These are phyloP conservation scores for Hypoxylon sp. DNA, from an alignment of 2,329 filamentous ascomycete genomes.

Conservation along the genomic window DNA sequence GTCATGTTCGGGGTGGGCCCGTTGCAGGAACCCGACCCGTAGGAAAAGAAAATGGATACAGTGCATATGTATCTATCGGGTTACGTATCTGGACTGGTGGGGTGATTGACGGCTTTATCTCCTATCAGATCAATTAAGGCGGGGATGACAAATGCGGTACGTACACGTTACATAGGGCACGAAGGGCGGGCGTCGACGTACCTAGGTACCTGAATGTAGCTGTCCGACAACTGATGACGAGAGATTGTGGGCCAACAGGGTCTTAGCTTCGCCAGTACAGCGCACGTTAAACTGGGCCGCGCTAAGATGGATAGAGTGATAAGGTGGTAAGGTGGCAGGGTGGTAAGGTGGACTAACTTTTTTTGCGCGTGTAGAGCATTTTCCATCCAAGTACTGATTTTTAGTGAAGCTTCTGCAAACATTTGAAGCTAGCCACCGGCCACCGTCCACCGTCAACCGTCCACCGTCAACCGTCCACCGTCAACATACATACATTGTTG, in stretches of 20 bases:
- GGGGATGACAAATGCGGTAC: constrained; percentile 37
- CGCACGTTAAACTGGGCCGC: constrained; percentile 36
- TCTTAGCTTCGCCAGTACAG: constrained; percentile 34
- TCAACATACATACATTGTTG: constrained; percentile 1
- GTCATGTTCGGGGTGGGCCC: neutral
- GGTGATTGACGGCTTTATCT: constrained; percentile 9
- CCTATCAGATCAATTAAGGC: constrained; percentile 10
- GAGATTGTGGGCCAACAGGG: constrained; percentile 41
- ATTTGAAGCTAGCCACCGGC: neutral
- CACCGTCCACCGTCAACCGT: neutral
- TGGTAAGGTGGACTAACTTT: constrained; percentile 21
- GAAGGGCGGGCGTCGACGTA: constrained; percentile 6
- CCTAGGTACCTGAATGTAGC: neutral
- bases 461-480: neutral
- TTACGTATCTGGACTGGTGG: constrained; percentile 18
- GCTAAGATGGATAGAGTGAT: constrained; percentile 23
- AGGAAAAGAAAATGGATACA: neutral
- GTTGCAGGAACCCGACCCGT: neutral
- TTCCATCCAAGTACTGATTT: constrained; percentile 24
- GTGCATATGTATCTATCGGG: constrained; percentile 10
- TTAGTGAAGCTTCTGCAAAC: constrained; percentile 25
- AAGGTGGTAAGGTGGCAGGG: constrained; percentile 1
- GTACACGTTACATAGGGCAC: constrained; percentile 27
- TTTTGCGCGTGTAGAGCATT: constrained; percentile 29
- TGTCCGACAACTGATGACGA: constrained; percentile 32